These are phyloP conservation scores for Tillandsia leiboldiana DNA, from an alignment of 176 grass and related monocot species.

Conservation along the genomic window DNA sequence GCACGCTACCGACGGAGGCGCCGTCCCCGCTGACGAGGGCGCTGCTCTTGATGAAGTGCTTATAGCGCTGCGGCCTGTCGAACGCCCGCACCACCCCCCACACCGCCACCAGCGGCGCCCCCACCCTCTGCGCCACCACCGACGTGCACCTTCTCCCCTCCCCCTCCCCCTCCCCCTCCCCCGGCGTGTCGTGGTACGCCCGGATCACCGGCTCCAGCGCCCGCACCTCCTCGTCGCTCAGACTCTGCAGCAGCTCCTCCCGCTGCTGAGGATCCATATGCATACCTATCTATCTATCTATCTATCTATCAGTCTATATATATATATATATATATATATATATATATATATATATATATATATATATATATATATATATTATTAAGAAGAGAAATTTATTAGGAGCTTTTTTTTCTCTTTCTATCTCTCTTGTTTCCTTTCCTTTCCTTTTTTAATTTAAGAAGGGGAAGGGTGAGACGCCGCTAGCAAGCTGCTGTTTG, in stretches of 20 bases:
- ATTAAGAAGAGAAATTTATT: too few relatives aligned
- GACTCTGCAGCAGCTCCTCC: conserved; percentile 2
- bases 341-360: too few relatives aligned
- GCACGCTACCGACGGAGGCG: conserved; percentile 63
- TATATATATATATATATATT: too few relatives aligned
- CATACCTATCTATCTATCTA: too few relatives aligned
- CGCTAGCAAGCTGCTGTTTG: too few relatives aligned
- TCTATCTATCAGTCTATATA: too few relatives aligned
- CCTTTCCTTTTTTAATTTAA: too few relatives aligned
- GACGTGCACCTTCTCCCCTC: conserved; percentile 54
- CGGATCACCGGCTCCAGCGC: conserved; percentile 27
- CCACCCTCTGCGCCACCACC: conserved; percentile 66
- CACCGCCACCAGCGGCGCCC: conserved; percentile 56
- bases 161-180: background rate
- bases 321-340: too few relatives aligned
- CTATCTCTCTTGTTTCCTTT: too few relatives aligned
- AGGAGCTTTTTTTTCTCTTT: too few relatives aligned
- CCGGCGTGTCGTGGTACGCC: conserved; percentile 50
- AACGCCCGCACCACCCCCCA: conserved; percentile 86
- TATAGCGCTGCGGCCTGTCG: conserved; percentile 69
- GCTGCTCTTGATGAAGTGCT: conserved; percentile 95
- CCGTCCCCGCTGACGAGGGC: conserved; percentile 47
- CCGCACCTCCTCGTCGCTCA: conserved; percentile 9
- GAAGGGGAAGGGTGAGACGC: too few relatives aligned
- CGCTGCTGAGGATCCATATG: too few relatives aligned